Evolutionary conservation across 176 grass and related monocot species (phyloP), one percentile per base, ranked within the genome.

Genomic region (Eragrostis curvula): DNA sequence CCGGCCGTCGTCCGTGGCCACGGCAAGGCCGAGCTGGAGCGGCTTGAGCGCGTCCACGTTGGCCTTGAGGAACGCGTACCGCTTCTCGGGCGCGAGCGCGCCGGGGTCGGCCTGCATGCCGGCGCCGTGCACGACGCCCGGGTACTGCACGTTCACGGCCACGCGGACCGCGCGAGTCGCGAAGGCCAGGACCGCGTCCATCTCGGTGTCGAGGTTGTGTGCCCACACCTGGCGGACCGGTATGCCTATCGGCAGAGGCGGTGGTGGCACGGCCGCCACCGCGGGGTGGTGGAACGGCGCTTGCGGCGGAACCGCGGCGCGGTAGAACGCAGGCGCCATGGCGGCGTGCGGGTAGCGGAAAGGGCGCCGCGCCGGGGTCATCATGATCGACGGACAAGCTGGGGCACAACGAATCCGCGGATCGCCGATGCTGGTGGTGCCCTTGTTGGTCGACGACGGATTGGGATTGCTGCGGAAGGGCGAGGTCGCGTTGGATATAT

Each of bases 81-180:
- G 63, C 25, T 68, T 0, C 72, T 57, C 82, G 7, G 0, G 18
- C 4, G 82, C 24, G 49, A 47, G 39, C 12, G 7, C 1, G 62
- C 9, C 43, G 24, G 29, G 71, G 62, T 67, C 23, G n/a, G n/a
- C n/a, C 52, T 36, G 25, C n/a, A 2, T 20, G 11, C 21, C 47
- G 59, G 11, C 4, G 57, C 39, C 12, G 71, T 84, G 82, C 49
- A 84, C 47, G 24, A 76, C 39, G 24, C 72, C 82, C 0, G 72
- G 82, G 62, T 84, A 76, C 7, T 84, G 82, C 39, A 76, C 40
- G 62, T 2, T 3, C 7, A 84, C 0, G 7, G 72, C 11, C 21
- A 45, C 72, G 82, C 32, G 45, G 48, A 3, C 5, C 7, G 72
- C 40, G 12, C 11, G 12, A 7, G 2, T 1, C 5, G 25, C 39